phyloP scores from a whole-genome alignment of 495 filamentous ascomycete genomes.

The Penicillium fimorum region DNA sequence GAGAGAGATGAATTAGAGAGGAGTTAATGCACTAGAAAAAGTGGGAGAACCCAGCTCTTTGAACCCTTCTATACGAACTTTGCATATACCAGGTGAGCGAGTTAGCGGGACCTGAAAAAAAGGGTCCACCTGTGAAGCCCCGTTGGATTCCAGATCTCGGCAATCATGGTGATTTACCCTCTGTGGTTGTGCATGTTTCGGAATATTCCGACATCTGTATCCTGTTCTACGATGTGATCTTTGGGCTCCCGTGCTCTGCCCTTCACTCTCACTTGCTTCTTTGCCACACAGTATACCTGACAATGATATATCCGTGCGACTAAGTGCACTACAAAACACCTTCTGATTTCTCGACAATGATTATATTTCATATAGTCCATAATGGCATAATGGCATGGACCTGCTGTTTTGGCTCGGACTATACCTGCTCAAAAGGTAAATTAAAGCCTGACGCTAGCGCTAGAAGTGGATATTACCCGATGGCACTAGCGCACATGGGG shows the following conservation, averaged over 20 bases:
- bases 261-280: neutral
- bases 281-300: neutral
- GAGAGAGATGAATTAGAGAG: neutral
- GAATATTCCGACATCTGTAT: neutral
- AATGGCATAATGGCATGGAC: neutral
- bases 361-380: neutral
- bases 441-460: constrained; percentile 4
- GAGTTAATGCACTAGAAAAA: neutral
- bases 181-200: neutral
- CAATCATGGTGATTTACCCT: neutral
- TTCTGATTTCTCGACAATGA: neutral
- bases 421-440: neutral
- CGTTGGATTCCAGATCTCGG: neutral
- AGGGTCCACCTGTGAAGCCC: neutral
- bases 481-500: constrained; percentile 18
- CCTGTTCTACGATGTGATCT: neutral
- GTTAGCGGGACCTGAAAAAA: constrained; percentile 1
- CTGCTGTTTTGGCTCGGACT: neutral
- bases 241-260: neutral
- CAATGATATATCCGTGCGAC: neutral
- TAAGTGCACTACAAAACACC: neutral
- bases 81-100: neutral
- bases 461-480: neutral
- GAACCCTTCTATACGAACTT: neutral
- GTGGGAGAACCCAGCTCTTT: neutral